Evolutionary conservation across 2,329 filamentous ascomycete genomes (phyloP).

Genomic region (Botrytis porri): DNA sequence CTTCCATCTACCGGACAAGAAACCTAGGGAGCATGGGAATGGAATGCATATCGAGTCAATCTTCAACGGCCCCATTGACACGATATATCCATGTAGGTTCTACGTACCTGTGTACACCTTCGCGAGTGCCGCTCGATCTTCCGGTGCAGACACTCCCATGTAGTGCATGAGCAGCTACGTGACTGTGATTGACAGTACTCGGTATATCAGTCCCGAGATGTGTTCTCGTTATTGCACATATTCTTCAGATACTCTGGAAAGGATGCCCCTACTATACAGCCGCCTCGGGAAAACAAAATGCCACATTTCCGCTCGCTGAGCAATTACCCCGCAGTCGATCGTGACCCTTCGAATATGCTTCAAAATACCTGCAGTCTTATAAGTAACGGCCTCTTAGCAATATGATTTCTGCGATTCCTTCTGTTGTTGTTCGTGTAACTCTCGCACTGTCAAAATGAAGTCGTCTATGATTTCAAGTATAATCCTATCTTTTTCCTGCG

Average conservation of each 20-base stretch:
- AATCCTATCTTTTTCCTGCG: conserved; percentile 12
- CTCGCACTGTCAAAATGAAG: conserved; percentile 21
- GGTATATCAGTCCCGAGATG: not conserved
- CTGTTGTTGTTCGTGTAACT: not conserved
- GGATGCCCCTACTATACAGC: conserved; percentile 13
- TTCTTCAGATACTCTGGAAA: not conserved
- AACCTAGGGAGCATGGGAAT: not conserved
- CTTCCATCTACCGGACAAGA: not conserved
- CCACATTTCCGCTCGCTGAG: not conserved
- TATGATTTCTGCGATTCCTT: not conserved
- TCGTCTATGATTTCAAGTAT: conserved; percentile 13
- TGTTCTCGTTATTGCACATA: not conserved
- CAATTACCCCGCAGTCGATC: conserved; percentile 17
- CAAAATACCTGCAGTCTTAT: not conserved
- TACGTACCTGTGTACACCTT: not conserved
- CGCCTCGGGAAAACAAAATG: conserved; percentile 16
- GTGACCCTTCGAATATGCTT: not conserved
- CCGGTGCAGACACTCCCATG: not conserved
- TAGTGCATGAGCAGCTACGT: not conserved
- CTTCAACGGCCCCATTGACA: not conserved
- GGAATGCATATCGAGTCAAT: not conserved
- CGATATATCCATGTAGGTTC: not conserved
- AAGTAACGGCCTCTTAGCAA: not conserved
- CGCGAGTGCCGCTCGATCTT: conserved; percentile 3
- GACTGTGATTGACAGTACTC: not conserved